These are phyloP conservation scores for Cynara cardunculus DNA, from an alignment of 129 eudicot species.

Conservation along the genomic window DNA sequence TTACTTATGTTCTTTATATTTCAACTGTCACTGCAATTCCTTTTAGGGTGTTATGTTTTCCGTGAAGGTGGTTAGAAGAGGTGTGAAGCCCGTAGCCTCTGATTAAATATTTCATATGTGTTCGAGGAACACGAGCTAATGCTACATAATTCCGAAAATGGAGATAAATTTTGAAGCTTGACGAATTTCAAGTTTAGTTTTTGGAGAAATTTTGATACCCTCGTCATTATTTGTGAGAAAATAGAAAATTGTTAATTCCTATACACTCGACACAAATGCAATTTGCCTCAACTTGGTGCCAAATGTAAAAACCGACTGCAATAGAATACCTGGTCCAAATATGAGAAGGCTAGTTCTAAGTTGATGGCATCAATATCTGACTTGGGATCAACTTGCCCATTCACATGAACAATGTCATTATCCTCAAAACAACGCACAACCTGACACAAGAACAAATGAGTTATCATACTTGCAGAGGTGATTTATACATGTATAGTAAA, in stretches of 20 bases:
- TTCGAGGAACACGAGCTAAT: not conserved
- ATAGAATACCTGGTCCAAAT: constrained; percentile 85
- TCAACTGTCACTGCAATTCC: not conserved
- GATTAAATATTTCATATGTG: not conserved
- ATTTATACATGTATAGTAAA: not conserved
- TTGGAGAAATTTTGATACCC: not conserved
- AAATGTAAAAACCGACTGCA: not conserved
- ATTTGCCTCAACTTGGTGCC: not conserved
- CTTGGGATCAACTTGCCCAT: constrained; percentile 90
- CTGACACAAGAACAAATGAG: constrained; percentile 32
- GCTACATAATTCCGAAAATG: not conserved
- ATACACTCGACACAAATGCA: not conserved
- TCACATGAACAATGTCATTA: constrained; percentile 93
- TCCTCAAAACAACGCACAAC: constrained; percentile 99
- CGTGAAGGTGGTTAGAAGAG: not conserved
- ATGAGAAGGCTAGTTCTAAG: constrained; percentile 83
- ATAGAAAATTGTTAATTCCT: not conserved
- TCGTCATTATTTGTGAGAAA: not conserved
- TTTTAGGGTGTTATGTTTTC: not conserved
- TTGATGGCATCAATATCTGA: constrained; percentile 93
- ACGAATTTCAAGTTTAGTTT: not conserved
- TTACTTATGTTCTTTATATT: not conserved
- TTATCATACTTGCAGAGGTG: too few relatives aligned
- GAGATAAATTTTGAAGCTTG: not conserved
- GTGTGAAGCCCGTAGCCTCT: not conserved